Evolutionary conservation across 768 basidiomycete genomes (phyloP).

Genomic region (Pulveroboletus sp.): DNA sequence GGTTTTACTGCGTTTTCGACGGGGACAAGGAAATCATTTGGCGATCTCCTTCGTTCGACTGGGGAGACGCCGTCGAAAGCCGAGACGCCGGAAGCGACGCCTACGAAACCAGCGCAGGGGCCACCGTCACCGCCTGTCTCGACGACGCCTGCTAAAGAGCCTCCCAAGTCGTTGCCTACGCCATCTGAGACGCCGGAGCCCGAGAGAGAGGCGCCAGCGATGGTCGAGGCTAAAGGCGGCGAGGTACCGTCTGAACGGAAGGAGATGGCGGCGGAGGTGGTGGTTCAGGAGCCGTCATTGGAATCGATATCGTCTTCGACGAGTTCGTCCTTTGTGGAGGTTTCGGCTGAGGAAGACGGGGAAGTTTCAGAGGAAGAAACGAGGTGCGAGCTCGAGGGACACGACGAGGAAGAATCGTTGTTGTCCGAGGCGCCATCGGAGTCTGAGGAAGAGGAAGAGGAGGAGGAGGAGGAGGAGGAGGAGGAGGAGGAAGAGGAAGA

Average conservation of each 20-base stretch:
- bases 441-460: slow-evolving; percentile 28
- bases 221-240: background rate
- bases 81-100: slow-evolving; percentile 16
- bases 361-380: slow-evolving; percentile 12
- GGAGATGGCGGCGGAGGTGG: slow-evolving; percentile 7
- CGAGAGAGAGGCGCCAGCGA: background rate
- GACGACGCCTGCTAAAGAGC: slow-evolving; percentile 16
- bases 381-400: slow-evolving; percentile 29
- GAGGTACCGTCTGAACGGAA: slow-evolving; percentile 2
- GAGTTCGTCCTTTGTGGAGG: slow-evolving; percentile 48
- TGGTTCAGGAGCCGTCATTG: slow-evolving; percentile 14
- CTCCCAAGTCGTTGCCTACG: background rate
- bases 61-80: slow-evolving; percentile 26
- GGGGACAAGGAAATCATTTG: slow-evolving; percentile 50
- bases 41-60: slow-evolving; percentile 51
- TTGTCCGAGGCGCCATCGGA: slow-evolving; percentile 30
- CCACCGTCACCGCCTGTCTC: slow-evolving; percentile 1
- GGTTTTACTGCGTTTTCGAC: slow-evolving; percentile 52
- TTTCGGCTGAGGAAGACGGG: slow-evolving; percentile 30
- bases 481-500: slow-evolving; percentile 16
- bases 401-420: slow-evolving; percentile 32
- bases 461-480: slow-evolving; percentile 14
- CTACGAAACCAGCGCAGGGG: slow-evolving; percentile 1
- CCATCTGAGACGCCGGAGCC: background rate
- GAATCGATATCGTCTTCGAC: slow-evolving; percentile 39